Percentiles rank a stretch among this genome's conserved stretches.
Evolutionary conservation across 2,329 filamentous ascomycete genomes (phyloP).

Genomic region (Bipolaris bicolor): DNA sequence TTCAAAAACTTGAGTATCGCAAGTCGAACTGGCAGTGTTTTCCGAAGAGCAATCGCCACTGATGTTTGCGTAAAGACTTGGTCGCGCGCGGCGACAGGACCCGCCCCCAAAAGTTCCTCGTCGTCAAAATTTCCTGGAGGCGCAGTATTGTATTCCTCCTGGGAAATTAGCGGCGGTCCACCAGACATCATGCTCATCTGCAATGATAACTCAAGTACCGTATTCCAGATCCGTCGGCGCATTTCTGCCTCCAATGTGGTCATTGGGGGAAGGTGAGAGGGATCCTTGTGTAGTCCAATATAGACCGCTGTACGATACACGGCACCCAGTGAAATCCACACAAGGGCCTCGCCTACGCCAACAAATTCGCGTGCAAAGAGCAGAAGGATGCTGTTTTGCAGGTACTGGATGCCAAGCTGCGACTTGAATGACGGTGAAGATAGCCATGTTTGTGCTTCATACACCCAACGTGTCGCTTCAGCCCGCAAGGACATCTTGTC

Average conservation of each 20-base stretch:
- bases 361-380: conserved; percentile 47
- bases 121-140: conserved; percentile 52
- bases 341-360: conserved; percentile 44
- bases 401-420: conserved; percentile 55
- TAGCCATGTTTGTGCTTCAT: conserved; percentile 63
- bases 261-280: conserved; percentile 37
- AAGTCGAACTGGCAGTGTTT: conserved; percentile 48
- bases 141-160: conserved; percentile 47
- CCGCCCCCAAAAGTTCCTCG: conserved; percentile 42
- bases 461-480: conserved; percentile 62
- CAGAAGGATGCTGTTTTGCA: conserved; percentile 55
- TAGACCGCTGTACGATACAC: conserved; percentile 49
- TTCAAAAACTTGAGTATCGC: conserved; percentile 43
- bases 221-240: conserved; percentile 43
- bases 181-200: conserved; percentile 48
- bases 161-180: conserved; percentile 43
- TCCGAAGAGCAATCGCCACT: conserved; percentile 45
- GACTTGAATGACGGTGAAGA: conserved; percentile 62
- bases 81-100: conserved; percentile 37
- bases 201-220: conserved; percentile 47
- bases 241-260: conserved; percentile 35
- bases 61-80: conserved; percentile 45
- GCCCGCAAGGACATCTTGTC: conserved; percentile 57
- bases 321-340: conserved; percentile 49
- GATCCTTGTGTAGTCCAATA: conserved; percentile 52